Conservation (phyloP, 441 rosid genomes). For the Erysimum pusillum region DNA sequence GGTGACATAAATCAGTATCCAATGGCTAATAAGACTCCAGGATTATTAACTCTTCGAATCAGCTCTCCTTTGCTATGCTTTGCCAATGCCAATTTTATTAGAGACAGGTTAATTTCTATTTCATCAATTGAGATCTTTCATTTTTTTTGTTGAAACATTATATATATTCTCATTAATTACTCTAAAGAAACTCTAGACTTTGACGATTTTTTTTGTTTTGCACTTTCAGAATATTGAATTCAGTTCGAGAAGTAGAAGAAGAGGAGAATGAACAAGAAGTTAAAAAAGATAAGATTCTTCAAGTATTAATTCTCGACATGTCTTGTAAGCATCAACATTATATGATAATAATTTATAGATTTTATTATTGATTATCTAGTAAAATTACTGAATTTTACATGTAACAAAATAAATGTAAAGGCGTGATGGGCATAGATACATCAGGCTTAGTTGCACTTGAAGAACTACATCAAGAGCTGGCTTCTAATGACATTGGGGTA, state of each 20-base stretch:
- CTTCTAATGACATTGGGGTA: conserved; percentile 62
- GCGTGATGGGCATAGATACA: conserved; percentile 71
- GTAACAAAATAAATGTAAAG: conserved; percentile 47
- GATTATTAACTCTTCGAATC: conserved; percentile 63
- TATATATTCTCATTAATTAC: not conserved
- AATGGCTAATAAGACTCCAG: conserved; percentile 64
- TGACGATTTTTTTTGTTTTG: not conserved
- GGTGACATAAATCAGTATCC: conserved; percentile 77
- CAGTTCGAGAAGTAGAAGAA: conserved; percentile 49
- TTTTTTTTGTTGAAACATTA: not conserved
- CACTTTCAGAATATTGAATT: conserved; percentile 59
- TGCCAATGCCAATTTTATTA: conserved; percentile 81
- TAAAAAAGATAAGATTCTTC: conserved; percentile 43
- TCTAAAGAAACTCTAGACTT: conserved; percentile 1
- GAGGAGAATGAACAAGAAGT: conserved; percentile 45
- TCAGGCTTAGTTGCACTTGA: conserved; percentile 78
- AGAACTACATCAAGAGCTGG: conserved; percentile 66
- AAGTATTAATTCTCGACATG: conserved; percentile 75
- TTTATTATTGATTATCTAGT: not conserved
- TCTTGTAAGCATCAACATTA: conserved; percentile 62
- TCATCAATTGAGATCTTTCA: not conserved
- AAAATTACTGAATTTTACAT: conserved; percentile 7
- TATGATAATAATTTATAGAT: not conserved
- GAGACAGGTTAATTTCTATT: conserved; percentile 58
- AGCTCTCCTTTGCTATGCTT: conserved; percentile 79